Conservation (phyloP, 2,329 filamentous ascomycete genomes). For the Colletotrichum spinosum region DNA sequence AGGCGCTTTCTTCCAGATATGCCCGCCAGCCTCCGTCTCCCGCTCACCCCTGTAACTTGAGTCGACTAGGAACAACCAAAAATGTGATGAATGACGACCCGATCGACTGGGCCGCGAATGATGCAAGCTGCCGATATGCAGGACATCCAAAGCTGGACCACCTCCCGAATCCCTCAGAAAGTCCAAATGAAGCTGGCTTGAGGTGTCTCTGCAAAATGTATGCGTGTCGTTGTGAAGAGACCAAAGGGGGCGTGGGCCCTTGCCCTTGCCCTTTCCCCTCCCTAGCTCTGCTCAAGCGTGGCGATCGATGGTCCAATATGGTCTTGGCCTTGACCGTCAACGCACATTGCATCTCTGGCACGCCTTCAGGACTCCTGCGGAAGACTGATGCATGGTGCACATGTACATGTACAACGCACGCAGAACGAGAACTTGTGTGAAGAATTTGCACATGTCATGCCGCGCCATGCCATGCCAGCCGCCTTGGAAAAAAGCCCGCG, state of each 20-base stretch:
- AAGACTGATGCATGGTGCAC: slow-evolving; percentile 18
- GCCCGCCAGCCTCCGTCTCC: background rate
- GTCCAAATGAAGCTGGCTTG: too few relatives aligned
- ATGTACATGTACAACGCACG: slow-evolving; percentile 14
- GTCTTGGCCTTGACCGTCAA: slow-evolving; percentile 9
- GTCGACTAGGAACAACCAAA: background rate
- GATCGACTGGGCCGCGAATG: slow-evolving; percentile 27
- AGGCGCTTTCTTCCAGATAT: background rate
- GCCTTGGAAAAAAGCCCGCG: background rate
- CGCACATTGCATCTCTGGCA: slow-evolving; percentile 3
- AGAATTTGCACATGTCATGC: slow-evolving; percentile 28
- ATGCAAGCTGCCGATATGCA: slow-evolving; percentile 27
- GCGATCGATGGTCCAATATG: background rate
- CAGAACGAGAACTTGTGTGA: background rate
- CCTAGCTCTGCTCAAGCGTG: slow-evolving; percentile 8
- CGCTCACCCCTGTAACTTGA: slow-evolving; percentile 6
- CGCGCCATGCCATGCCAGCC: background rate
- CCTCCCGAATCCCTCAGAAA: background rate
- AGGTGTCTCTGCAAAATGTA: too few relatives aligned
- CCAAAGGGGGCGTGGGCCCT: too few relatives aligned
- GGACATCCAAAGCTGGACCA: slow-evolving; percentile 14
- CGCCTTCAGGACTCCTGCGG: slow-evolving; percentile 6
- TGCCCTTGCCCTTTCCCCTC: slow-evolving; percentile 2
- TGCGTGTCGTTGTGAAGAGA: too few relatives aligned
- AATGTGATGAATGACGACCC: slow-evolving; percentile 35